These are phyloP conservation scores for Coniochaeta ligniaria DNA, from an alignment of 2,329 filamentous ascomycete species.

Conservation along the genomic window DNA sequence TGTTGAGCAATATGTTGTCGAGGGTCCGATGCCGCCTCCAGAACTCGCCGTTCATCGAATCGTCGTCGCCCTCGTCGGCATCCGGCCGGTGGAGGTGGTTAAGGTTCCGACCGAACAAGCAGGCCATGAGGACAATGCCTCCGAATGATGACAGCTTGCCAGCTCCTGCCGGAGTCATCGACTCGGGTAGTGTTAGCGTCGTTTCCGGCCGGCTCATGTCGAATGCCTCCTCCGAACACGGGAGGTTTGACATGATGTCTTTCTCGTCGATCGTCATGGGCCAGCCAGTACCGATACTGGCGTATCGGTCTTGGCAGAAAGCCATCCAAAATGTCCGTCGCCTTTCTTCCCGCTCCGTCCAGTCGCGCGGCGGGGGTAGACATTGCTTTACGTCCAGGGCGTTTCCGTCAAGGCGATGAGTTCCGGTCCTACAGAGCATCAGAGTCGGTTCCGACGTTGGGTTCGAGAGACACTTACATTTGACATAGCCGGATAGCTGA, in stretches of 20 bases:
- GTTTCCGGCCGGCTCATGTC: conserved; percentile 69
- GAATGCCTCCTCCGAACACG: conserved; percentile 77
- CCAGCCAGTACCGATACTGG: conserved; percentile 95
- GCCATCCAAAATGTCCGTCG: conserved; percentile 92
- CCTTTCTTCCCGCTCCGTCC: conserved; percentile 89
- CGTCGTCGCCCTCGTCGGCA: conserved; percentile 71
- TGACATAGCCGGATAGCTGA: conserved; percentile 72
- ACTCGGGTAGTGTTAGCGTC: conserved; percentile 62
- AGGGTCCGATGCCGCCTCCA: conserved; percentile 89
- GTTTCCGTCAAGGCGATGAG: conserved; percentile 77
- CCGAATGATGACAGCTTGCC: conserved; percentile 70
- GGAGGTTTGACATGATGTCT: conserved; percentile 83
- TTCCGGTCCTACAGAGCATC: conserved; percentile 68
- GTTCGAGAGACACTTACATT: conserved; percentile 51
- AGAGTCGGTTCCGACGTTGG: background rate
- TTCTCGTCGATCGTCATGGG: conserved; percentile 89
- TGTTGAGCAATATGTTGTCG: conserved; percentile 87
- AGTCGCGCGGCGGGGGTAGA: conserved; percentile 77
- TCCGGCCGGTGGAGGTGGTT: conserved; percentile 85
- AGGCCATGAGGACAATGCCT: conserved; percentile 77
- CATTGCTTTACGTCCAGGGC: conserved; percentile 91
- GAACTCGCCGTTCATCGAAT: conserved; percentile 78
- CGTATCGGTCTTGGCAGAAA: conserved; percentile 85
- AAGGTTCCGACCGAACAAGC: conserved; percentile 83
- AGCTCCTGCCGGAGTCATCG: conserved; percentile 64